Conservation (phyloP, 2,329 filamentous ascomycete genomes). For the Colletotrichum trifolii region DNA sequence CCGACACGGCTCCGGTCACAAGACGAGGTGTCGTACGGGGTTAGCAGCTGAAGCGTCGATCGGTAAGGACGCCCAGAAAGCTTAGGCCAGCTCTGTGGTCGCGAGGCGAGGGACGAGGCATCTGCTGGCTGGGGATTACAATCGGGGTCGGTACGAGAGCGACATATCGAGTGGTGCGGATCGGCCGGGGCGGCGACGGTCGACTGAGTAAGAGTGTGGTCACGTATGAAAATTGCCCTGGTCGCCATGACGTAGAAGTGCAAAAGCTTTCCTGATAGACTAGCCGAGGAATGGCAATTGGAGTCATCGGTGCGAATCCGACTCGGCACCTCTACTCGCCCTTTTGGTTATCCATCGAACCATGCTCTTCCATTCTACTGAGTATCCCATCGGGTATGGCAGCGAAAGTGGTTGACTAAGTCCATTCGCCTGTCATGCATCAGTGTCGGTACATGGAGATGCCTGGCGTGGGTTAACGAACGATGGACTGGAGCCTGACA, state of each 20-base stretch:
- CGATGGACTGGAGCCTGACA: slow-evolving; percentile 6
- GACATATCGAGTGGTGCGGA: slow-evolving; percentile 22
- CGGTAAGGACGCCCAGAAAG: slow-evolving; percentile 19
- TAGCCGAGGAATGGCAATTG: slow-evolving; percentile 21
- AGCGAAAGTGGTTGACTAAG: background rate
- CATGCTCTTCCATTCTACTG: no score
- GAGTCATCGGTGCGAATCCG: slow-evolving; percentile 26
- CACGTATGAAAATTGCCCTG: slow-evolving; percentile 13
- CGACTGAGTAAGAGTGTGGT: slow-evolving; percentile 30
- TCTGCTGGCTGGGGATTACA: slow-evolving; percentile 11
- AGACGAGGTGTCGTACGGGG: slow-evolving; percentile 17
- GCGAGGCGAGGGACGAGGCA: slow-evolving; percentile 28
- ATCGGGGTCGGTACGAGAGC: slow-evolving; percentile 26
- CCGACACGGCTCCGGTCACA: slow-evolving; percentile 33
- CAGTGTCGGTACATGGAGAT: no score
- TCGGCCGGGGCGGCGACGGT: slow-evolving; percentile 29
- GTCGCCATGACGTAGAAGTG: slow-evolving; percentile 32
- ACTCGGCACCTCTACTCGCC: slow-evolving; percentile 10
- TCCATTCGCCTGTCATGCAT: no score
- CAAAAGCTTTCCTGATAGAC: slow-evolving; percentile 18
- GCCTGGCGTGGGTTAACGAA: background rate
- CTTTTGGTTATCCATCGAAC: background rate
- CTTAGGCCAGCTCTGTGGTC: slow-evolving; percentile 28
- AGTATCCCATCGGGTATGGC: slow-evolving; percentile 8
- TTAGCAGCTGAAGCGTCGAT: slow-evolving; percentile 15